Evolutionary conservation across 2,329 filamentous ascomycete species (phyloP).

Genomic region (Acarospora socialis): DNA sequence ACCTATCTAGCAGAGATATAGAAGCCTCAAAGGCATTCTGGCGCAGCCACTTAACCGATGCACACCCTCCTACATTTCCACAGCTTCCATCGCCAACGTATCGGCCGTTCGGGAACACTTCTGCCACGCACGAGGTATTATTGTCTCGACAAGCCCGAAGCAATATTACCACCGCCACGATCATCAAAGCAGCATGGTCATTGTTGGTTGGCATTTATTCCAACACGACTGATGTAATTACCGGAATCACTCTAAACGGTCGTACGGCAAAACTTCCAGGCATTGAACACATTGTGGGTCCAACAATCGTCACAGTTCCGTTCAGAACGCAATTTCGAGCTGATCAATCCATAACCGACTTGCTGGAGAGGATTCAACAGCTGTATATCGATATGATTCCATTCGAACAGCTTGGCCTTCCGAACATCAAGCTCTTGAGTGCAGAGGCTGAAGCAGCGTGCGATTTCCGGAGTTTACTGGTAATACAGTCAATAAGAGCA

Average conservation of each 20-base stretch:
- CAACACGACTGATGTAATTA: neutral
- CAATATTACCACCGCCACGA: conserved; percentile 18
- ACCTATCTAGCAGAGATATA: conserved; percentile 18
- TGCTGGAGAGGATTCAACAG: no score
- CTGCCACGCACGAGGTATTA: no score
- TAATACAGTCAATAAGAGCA: conserved; percentile 31
- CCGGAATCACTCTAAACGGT: neutral
- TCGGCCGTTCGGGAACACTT: no score
- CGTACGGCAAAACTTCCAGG: neutral
- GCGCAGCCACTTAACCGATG: neutral
- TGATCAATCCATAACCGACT: no score
- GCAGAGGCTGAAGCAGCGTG: conserved; percentile 31
- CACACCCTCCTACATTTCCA: no score
- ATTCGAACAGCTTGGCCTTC: no score
- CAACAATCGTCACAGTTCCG: neutral
- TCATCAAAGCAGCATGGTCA: conserved; percentile 32
- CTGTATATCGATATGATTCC: no score
- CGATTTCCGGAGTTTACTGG: conserved; percentile 33
- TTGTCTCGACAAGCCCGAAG: neutral
- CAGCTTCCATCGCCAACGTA: no score
- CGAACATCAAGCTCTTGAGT: no score
- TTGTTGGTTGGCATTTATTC: conserved; percentile 19
- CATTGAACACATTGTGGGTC: neutral
- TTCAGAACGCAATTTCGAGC: conserved; percentile 1
- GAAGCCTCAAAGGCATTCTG: conserved; percentile 19